phyloP scores from a whole-genome alignment of 495 filamentous ascomycete genomes.

The Hypoxylon perforatum region DNA sequence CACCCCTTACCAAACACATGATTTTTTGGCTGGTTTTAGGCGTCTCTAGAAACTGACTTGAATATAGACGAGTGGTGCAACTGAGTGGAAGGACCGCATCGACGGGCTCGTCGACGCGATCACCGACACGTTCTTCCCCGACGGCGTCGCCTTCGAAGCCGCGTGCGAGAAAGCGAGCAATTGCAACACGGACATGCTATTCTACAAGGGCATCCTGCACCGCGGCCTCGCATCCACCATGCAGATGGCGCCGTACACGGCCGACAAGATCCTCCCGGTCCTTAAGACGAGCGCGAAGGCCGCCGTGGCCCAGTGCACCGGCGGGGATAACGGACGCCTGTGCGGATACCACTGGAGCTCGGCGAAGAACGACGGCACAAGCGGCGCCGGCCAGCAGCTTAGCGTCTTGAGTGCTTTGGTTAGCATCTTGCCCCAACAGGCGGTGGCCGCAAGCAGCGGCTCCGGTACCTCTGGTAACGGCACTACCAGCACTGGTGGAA shows the following conservation, averaged over 20 bases:
- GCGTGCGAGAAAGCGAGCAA: conserved; percentile 67
- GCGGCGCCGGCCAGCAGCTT: conserved; percentile 65
- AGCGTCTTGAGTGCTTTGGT: conserved; percentile 67
- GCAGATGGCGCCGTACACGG: conserved; percentile 74
- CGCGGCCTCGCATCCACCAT: conserved; percentile 76
- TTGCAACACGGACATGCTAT: conserved; percentile 75
- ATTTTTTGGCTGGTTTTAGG: not conserved
- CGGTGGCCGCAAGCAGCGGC: conserved; percentile 55
- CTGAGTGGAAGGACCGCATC: conserved; percentile 68
- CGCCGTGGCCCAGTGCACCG: conserved; percentile 74
- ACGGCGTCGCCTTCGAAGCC: conserved; percentile 63
- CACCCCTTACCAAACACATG: conserved; percentile 4
- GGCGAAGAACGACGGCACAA: conserved; percentile 54
- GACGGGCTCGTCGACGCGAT: conserved; percentile 65
- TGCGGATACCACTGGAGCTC: conserved; percentile 73
- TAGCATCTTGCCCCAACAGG: conserved; percentile 48
- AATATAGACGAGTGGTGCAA: conserved; percentile 58
- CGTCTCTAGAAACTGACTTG: not conserved
- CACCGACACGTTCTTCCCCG: conserved; percentile 66
- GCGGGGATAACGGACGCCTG: conserved; percentile 60
- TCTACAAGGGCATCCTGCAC: conserved; percentile 81
- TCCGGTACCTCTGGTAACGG: conserved; percentile 39
- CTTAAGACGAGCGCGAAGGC: conserved; percentile 72
- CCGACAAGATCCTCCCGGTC: conserved; percentile 67
- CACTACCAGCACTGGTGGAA: conserved; percentile 44